phyloP scores from a whole-genome alignment of 2,329 filamentous ascomycete genomes.

The Ilyonectria sp. region DNA sequence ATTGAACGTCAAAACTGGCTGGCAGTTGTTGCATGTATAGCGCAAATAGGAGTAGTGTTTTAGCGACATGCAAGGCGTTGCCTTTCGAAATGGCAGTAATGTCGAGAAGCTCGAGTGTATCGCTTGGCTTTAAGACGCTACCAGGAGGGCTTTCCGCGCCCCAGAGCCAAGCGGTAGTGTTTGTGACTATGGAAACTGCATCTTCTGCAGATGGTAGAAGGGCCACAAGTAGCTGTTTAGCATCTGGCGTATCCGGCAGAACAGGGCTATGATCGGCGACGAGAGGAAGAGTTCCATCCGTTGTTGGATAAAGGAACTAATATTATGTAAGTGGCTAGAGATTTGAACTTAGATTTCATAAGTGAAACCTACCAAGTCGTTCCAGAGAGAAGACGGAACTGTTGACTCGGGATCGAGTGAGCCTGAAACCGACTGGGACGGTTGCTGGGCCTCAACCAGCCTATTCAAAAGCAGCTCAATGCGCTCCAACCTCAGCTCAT shows the following conservation, averaged over 20 bases:
- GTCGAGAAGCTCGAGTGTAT: conserved; percentile 23
- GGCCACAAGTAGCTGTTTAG: conserved; percentile 31
- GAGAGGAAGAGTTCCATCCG: not conserved
- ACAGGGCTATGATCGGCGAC: not conserved
- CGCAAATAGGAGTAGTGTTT: conserved; percentile 27
- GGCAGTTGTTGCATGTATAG: conserved; percentile 36
- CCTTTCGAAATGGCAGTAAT: conserved; percentile 23
- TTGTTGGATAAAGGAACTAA: conserved; percentile 21
- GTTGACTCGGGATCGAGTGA: not conserved
- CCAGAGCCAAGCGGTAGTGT: conserved; percentile 37
- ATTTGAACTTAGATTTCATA: not conserved
- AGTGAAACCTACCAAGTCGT: conserved; percentile 24
- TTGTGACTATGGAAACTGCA: conserved; percentile 31
- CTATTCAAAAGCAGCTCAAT: conserved; percentile 30
- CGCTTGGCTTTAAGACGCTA: conserved; percentile 21
- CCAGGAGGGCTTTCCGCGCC: conserved; percentile 28
- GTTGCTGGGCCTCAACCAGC: conserved; percentile 30
- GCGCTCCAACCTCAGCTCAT: conserved; percentile 27
- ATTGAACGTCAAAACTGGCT: conserved; percentile 16
- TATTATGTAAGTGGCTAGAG: not conserved
- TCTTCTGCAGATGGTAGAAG: conserved; percentile 33
- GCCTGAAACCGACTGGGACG: not conserved
- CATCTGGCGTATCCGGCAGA: conserved; percentile 1
- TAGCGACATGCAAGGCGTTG: conserved; percentile 30
- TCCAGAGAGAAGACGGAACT: conserved; percentile 22